A percentile compares a stretch with the other conserved stretches of the same genome.
Evolutionary conservation across 495 filamentous ascomycete species (phyloP).

Genomic region (Aspergillus mulundensis): DNA sequence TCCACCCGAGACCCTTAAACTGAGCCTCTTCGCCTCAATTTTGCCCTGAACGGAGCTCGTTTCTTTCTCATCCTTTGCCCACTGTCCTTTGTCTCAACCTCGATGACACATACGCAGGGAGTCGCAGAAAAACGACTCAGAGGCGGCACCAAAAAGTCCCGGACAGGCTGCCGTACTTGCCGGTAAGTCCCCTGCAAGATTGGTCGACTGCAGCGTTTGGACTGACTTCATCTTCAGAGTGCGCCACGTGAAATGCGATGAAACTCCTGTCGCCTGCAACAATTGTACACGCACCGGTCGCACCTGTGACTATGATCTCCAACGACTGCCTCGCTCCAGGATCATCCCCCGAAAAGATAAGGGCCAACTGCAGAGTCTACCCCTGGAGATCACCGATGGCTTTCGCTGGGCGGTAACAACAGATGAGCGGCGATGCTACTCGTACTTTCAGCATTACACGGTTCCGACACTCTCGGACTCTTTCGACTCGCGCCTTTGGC

Average conservation of each 20-base stretch:
- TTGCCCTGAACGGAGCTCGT: neutral
- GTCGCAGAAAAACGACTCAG: neutral
- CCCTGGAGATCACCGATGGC: neutral
- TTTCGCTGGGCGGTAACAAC: conserved; percentile 17
- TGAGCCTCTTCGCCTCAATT: neutral
- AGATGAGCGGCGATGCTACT: conserved; percentile 26
- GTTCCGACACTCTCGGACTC: conserved; percentile 14
- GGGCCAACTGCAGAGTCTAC: neutral
- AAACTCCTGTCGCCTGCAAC: neutral
- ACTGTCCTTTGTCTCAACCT: neutral
- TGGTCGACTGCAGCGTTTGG: neutral
- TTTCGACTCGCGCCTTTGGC: conserved; percentile 23
- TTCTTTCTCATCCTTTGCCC: neutral
- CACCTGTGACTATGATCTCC: neutral
- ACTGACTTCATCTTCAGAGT: neutral
- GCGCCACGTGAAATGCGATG: neutral
- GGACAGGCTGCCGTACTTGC: neutral
- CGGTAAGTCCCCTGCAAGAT: neutral
- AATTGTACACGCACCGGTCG: neutral
- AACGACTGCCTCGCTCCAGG: neutral
- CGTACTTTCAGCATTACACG: conserved; percentile 19
- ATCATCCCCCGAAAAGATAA: neutral
- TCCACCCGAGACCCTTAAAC: neutral
- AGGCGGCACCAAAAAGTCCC: neutral
- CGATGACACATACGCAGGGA: neutral